Conservation (phyloP, 257 asterid species). For the Sherardia arvensis region DNA sequence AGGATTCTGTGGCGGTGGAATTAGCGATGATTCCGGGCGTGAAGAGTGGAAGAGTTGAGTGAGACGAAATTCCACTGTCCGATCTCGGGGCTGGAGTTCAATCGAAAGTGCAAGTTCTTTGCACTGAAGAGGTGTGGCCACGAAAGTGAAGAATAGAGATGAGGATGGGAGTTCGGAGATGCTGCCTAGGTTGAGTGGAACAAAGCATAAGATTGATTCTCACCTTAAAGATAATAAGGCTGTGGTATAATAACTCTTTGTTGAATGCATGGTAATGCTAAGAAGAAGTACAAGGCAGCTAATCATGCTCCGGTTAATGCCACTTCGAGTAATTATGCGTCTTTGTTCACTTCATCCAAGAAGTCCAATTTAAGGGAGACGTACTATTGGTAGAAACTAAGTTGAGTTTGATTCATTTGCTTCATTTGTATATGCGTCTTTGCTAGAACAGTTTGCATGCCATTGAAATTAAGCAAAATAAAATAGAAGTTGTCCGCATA, state of each 20-base stretch:
- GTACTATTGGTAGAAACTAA: constrained; percentile 83
- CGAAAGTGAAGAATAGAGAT: constrained; percentile 29
- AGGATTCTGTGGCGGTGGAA: constrained; percentile 77
- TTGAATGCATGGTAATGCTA: constrained; percentile 16
- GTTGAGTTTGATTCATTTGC: constrained; percentile 15
- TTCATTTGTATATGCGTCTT: constrained; percentile 10
- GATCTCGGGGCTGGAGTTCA: constrained; percentile 64
- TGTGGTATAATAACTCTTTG: constrained; percentile 10
- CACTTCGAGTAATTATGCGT: constrained; percentile 58
- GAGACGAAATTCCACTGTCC: constrained; percentile 67
- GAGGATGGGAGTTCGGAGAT: constrained; percentile 23
- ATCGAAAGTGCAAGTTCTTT: constrained; percentile 62
- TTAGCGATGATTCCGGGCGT: constrained; percentile 40
- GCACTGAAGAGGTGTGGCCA: constrained; percentile 75
- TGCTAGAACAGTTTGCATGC: too few species aligned
- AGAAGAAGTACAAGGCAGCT: constrained; percentile 59
- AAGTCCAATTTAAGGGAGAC: constrained; percentile 84
- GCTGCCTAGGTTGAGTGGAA: constrained; percentile 37
- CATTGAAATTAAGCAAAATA: too few species aligned
- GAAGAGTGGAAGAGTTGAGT: constrained; percentile 11
- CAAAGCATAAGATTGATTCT: constrained; percentile 50
- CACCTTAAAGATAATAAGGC: constrained; percentile 19
- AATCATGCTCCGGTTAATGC: constrained; percentile 61
- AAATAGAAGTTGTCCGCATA: too few species aligned
- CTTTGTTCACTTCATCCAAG: constrained; percentile 71